These are phyloP conservation scores for Articulospora tetracladia DNA, from an alignment of 495 filamentous ascomycete species.

Conservation along the genomic window DNA sequence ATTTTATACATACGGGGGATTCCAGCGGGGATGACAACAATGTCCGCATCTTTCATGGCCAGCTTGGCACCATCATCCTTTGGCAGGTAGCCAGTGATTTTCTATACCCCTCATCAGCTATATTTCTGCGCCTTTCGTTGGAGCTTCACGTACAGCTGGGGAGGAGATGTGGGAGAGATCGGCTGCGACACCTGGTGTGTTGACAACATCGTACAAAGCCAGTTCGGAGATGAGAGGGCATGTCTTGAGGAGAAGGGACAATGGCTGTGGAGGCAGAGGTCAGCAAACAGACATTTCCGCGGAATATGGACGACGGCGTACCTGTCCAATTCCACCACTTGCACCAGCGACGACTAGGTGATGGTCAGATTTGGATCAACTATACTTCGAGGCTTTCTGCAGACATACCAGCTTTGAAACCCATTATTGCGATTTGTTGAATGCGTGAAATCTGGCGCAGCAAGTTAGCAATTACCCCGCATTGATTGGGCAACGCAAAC, in stretches of 20 bases:
- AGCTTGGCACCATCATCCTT: constrained; percentile 84
- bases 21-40: constrained; percentile 95
- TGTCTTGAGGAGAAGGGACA: constrained; percentile 92
- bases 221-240: constrained; percentile 84
- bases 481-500: constrained; percentile 18
- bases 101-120: constrained; percentile 50
- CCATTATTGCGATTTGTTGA: constrained; percentile 56
- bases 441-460: constrained; percentile 10
- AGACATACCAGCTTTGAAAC: constrained; percentile 72
- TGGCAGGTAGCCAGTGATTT: constrained; percentile 86
- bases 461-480: constrained; percentile 23
- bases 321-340: constrained; percentile 98
- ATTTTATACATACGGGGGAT: constrained; percentile 78
- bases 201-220: constrained; percentile 97
- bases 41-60: constrained; percentile 84
- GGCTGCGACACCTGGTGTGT: constrained; percentile 91
- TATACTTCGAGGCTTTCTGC: background rate
- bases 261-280: constrained; percentile 58
- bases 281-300: constrained; percentile 20
- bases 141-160: constrained; percentile 65
- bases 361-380: constrained; percentile 28
- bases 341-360: constrained; percentile 85
- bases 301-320: constrained; percentile 33
- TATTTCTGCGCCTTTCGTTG: background rate
- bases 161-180: constrained; percentile 98